Conservation (phyloP, 2,329 filamentous ascomycete genomes). For the Emydomyces testavorans region DNA sequence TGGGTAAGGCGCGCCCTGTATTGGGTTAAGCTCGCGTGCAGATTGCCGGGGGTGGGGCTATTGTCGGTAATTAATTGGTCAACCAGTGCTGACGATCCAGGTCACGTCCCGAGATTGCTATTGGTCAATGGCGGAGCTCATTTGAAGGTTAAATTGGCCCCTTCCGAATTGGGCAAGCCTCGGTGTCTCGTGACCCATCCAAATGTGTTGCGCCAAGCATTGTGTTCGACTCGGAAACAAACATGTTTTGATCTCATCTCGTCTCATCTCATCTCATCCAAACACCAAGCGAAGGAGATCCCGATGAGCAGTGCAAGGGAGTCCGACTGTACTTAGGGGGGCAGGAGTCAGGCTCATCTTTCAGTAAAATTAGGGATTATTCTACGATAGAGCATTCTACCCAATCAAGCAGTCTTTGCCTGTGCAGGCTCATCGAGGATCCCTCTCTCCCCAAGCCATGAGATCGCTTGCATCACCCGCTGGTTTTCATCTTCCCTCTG, state of each 20-base stretch:
- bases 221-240: slow-evolving; percentile 4
- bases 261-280: background rate
- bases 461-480: slow-evolving; percentile 34
- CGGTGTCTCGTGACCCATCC: background rate
- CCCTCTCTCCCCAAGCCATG: slow-evolving; percentile 34
- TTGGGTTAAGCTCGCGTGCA: slow-evolving; percentile 1
- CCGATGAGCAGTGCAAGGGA: background rate
- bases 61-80: slow-evolving; percentile 9
- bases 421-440: slow-evolving; percentile 25
- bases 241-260: background rate
- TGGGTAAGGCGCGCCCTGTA: background rate
- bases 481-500: slow-evolving; percentile 35
- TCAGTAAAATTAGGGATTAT: too few relatives aligned
- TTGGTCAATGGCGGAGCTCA: background rate
- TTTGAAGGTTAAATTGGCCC: background rate
- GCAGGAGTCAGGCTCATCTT: too few relatives aligned
- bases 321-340: too few relatives aligned
- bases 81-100: background rate
- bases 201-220: background rate
- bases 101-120: background rate
- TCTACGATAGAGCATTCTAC: too few relatives aligned
- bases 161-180: background rate
- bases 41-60: background rate
- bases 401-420: background rate
- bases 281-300: background rate